These are phyloP conservation scores for Clonostachys sp. DNA, from an alignment of 2,329 filamentous ascomycete genomes.

Conservation along the genomic window DNA sequence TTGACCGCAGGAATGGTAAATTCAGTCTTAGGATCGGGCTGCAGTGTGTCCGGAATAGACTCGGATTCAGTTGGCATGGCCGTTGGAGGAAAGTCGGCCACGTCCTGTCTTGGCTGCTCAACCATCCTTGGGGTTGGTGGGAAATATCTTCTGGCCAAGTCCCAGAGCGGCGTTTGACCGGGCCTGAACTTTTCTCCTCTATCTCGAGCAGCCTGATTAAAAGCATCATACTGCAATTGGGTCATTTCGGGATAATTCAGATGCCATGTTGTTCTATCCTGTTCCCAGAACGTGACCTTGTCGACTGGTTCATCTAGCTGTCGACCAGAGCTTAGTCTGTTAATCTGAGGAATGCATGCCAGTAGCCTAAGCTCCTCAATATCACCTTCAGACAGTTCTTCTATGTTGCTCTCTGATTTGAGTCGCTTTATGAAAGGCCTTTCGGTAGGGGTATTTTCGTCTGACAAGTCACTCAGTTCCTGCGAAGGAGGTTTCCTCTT, in stretches of 20 bases:
- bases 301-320: constrained; percentile 53
- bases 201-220: constrained; percentile 42
- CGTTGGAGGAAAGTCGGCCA: constrained; percentile 12
- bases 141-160: constrained; percentile 54
- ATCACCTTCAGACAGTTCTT: constrained; percentile 22
- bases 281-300: constrained; percentile 55
- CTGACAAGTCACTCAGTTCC: constrained; percentile 48
- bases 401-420: constrained; percentile 41
- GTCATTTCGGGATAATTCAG: constrained; percentile 61
- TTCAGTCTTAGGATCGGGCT: constrained; percentile 22
- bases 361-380: constrained; percentile 41
- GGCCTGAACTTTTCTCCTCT: constrained; percentile 50
- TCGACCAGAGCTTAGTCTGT: constrained; percentile 43
- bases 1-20: constrained; percentile 13
- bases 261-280: constrained; percentile 53
- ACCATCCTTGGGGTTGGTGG: constrained; percentile 29
- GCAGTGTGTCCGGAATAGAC: constrained; percentile 23
- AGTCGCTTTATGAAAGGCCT: constrained; percentile 50
- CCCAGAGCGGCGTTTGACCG: constrained; percentile 47
- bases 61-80: constrained; percentile 16
- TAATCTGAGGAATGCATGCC: constrained; percentile 42
- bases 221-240: constrained; percentile 51
- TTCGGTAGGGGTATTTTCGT: constrained; percentile 22
- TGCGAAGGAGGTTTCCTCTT: constrained; percentile 47
- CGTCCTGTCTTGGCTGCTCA: background rate